phyloP scores from a whole-genome alignment of 1,139 yeast species.

The Debaryomyces robertsiae region DNA sequence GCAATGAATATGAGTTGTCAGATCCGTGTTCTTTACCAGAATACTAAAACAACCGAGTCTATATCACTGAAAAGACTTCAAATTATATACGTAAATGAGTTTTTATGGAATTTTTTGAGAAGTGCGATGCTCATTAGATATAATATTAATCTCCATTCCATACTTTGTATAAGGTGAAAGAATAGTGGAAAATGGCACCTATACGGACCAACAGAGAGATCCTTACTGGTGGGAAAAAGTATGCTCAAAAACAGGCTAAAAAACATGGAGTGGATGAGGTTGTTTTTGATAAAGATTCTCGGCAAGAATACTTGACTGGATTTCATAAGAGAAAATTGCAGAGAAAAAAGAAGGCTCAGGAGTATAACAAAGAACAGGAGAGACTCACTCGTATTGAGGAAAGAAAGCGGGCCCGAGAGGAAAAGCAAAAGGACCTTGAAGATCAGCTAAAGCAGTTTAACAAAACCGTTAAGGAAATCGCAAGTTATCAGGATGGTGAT shows the following conservation, averaged over 20 bases:
- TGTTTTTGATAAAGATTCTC: constrained; percentile 70
- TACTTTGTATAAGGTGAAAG: neutral
- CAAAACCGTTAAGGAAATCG: constrained; percentile 51
- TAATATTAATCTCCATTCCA: constrained; percentile 12
- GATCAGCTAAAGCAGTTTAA: constrained; percentile 62
- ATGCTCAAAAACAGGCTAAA: constrained; percentile 65
- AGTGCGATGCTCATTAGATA: constrained; percentile 21
- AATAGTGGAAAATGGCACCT: constrained; percentile 19
- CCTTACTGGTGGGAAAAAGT: constrained; percentile 84
- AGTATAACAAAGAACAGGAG: constrained; percentile 72
- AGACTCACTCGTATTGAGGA: constrained; percentile 75
- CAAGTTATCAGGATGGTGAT: constrained; percentile 32
- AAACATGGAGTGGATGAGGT: constrained; percentile 78
- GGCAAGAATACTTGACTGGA: constrained; percentile 86
- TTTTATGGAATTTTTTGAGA: neutral
- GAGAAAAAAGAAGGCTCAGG: constrained; percentile 84
- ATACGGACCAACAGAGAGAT: constrained; percentile 69
- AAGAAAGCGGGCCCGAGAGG: constrained; percentile 68
- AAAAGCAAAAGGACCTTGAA: constrained; percentile 65
- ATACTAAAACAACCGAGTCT: too few species aligned
- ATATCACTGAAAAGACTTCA: too few species aligned
- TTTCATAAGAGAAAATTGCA: constrained; percentile 91
- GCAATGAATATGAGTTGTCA: too few species aligned
- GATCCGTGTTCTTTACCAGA: too few species aligned
- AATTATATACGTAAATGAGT: too few species aligned